Evolutionary conservation across 768 basidiomycete genomes (phyloP).

Genomic region (Boletus eberwhitei): DNA sequence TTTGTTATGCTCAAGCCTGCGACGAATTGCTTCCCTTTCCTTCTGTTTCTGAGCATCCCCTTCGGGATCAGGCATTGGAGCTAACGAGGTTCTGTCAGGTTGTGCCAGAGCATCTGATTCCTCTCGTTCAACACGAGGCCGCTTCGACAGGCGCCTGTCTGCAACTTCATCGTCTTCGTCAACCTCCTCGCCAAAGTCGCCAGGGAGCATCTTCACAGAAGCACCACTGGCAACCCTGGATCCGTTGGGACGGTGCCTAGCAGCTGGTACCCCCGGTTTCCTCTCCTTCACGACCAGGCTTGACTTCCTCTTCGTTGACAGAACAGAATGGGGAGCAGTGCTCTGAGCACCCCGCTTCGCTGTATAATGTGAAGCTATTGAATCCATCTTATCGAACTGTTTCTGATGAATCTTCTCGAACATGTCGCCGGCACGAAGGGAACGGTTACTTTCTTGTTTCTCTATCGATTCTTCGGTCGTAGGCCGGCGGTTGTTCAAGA

Average conservation of each 20-base stretch:
- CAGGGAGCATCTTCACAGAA: conserved; percentile 43
- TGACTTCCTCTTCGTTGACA: conserved; percentile 46
- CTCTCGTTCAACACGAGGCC: conserved; percentile 38
- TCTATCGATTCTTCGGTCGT: conserved; percentile 1
- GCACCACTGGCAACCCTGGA: conserved; percentile 25
- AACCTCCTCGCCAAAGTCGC: conserved; percentile 54
- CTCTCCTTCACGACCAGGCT: conserved; percentile 43
- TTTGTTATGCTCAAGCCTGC: conserved; percentile 63
- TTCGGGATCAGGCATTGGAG: conserved; percentile 19
- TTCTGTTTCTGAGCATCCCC: conserved; percentile 37
- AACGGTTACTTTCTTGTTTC: conserved; percentile 23
- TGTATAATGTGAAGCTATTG: conserved; percentile 56
- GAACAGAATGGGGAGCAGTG: conserved; percentile 17
- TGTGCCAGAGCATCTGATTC: conserved; percentile 23
- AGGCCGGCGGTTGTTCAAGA: conserved; percentile 37
- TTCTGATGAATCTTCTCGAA: conserved; percentile 63
- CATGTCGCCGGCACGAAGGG: conserved; percentile 27
- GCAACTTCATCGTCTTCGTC: conserved; percentile 41
- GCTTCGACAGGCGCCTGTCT: conserved; percentile 43
- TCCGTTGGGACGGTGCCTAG: conserved; percentile 23
- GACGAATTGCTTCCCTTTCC: conserved; percentile 57
- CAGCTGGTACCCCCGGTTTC: conserved; percentile 2
- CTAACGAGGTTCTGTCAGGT: conserved; percentile 36
- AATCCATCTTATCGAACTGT: conserved; percentile 75
- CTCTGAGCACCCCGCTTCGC: conserved; percentile 34